Percentiles rank a stretch among this genome's conserved stretches.
These are phyloP conservation scores for Handroanthus guayacan DNA, from an alignment of 257 asterid genomes.

Conservation along the genomic window DNA sequence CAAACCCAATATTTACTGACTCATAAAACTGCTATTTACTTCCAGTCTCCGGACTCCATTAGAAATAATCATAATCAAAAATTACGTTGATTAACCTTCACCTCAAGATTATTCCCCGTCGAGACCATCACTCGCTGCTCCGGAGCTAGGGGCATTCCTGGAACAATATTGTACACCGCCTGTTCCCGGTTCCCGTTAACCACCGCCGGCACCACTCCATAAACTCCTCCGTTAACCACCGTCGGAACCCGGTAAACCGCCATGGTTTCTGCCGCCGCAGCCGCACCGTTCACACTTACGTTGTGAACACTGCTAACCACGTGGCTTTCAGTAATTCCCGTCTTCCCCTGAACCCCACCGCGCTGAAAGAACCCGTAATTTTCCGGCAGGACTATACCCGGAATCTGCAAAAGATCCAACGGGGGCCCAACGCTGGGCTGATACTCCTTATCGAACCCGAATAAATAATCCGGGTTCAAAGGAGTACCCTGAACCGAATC, in stretches of 20 bases:
- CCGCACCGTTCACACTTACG: conserved; percentile 22
- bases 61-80: conserved; percentile 19
- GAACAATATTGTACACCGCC: conserved; percentile 54
- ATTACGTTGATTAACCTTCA: conserved; percentile 43
- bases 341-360: not conserved
- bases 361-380: conserved; percentile 36
- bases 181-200: conserved; percentile 46
- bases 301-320: conserved; percentile 34
- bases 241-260: conserved; percentile 55
- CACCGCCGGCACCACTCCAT: conserved; percentile 43
- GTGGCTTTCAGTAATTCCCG: conserved; percentile 9
- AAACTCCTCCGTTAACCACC: conserved; percentile 44
- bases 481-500: conserved; percentile 31
- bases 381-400: conserved; percentile 47
- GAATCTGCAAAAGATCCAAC: conserved; percentile 59
- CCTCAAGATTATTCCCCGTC: conserved; percentile 33
- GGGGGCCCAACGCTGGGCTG: conserved; percentile 50
- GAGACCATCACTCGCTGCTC: conserved; percentile 45
- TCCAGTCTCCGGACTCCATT: not conserved
- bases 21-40: conserved; percentile 24
- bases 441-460: conserved; percentile 83
- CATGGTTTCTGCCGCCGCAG: conserved; percentile 8
- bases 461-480: conserved; percentile 73
- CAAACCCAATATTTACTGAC: conserved; percentile 32
- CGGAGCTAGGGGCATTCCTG: conserved; percentile 41